Percentiles rank a stretch among this genome's conserved stretches.
These are phyloP conservation scores for Hyphopichia pseudoburtonii DNA, from an alignment of 1,139 yeast species.

Conservation along the genomic window DNA sequence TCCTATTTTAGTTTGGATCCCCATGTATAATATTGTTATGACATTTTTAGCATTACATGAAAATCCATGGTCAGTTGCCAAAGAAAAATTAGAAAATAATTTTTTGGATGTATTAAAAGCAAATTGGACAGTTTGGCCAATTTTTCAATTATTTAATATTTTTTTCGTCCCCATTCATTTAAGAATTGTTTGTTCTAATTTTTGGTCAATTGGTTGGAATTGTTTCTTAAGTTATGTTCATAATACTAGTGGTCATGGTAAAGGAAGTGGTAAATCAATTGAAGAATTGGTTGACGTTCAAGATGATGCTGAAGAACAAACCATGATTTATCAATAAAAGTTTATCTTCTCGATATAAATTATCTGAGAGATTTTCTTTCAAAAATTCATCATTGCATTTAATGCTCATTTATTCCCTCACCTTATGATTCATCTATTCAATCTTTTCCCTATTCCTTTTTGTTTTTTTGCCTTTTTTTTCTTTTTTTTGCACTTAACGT, in stretches of 20 bases:
- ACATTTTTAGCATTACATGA: conserved; percentile 37
- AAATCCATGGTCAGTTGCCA: conserved; percentile 34
- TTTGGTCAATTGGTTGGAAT: conserved; percentile 48
- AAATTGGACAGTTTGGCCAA: conserved; percentile 48
- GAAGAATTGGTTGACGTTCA: conserved; percentile 45
- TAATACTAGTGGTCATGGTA: conserved; percentile 47
- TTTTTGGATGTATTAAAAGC: conserved; percentile 47
- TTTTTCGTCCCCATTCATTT: conserved; percentile 43
- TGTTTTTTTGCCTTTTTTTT: too few relatives aligned
- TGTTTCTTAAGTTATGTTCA: conserved; percentile 46
- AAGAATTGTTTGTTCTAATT: conserved; percentile 38
- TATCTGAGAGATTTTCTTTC: too few relatives aligned
- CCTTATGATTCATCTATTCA: background rate
- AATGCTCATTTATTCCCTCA: background rate
- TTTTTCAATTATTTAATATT: conserved; percentile 39
- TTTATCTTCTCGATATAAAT: background rate
- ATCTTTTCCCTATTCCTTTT: background rate
- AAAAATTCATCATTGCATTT: background rate
- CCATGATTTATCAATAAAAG: conserved; percentile 25
- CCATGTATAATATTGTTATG: conserved; percentile 45
- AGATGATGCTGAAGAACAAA: conserved; percentile 28
- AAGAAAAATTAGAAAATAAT: conserved; percentile 34
- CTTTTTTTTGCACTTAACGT: background rate
- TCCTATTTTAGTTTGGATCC: conserved; percentile 43
- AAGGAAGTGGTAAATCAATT: conserved; percentile 34